Conservation (phyloP, 2,329 filamentous ascomycete species). For the Gaeumannomyces sp. region DNA sequence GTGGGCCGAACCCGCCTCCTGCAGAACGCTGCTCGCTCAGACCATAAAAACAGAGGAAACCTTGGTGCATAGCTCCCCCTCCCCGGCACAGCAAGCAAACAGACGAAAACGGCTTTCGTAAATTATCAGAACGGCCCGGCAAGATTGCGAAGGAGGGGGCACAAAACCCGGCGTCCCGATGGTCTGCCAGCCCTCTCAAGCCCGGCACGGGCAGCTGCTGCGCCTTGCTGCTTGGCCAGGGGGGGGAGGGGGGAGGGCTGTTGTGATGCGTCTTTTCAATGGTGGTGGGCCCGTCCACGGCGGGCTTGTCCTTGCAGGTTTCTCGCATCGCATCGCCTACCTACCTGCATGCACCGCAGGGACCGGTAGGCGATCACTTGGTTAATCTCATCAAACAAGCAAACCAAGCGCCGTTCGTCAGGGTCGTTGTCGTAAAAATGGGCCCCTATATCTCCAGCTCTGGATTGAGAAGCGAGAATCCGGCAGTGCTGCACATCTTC, state of each 20-base stretch:
- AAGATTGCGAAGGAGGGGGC: not conserved
- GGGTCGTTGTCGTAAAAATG: too few relatives aligned
- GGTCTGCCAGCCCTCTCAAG: too few relatives aligned
- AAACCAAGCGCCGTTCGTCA: too few relatives aligned
- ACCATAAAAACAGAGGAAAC: too few relatives aligned
- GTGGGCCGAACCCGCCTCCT: too few relatives aligned
- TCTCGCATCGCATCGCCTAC: not conserved
- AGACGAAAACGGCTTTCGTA: not conserved
- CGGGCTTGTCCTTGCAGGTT: not conserved
- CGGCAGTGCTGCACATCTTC: not conserved
- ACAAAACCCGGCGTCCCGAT: not conserved
- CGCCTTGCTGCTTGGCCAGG: not conserved
- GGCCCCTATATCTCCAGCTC: not conserved
- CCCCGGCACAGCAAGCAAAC: not conserved
- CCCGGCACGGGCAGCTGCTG: not conserved
- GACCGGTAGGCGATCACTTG: not conserved
- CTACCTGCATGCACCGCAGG: not conserved
- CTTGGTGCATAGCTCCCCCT: too few relatives aligned
- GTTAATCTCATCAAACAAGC: not conserved
- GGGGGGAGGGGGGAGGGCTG: too few relatives aligned
- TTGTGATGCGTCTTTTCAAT: too few relatives aligned
- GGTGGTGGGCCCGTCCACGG: not conserved
- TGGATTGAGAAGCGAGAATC: not conserved
- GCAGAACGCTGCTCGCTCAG: too few relatives aligned
- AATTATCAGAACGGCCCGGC: not conserved